Percentiles rank a stretch among this genome's conserved stretches.
Conservation (phyloP, 169 alveolate genomes). For the Plasmodium vivax region DNA sequence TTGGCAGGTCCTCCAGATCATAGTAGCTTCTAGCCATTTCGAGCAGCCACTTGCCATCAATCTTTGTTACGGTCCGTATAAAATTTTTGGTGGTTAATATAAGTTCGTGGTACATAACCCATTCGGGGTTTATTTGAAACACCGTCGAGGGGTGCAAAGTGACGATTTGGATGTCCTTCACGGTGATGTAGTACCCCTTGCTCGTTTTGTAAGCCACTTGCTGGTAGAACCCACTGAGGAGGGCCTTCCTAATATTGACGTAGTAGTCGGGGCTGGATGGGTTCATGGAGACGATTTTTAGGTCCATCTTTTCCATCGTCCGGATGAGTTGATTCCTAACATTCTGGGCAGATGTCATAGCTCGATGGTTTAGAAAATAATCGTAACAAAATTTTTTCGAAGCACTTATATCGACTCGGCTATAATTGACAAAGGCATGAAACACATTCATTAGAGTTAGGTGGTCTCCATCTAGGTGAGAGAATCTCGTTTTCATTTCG, state of each 20-base stretch:
- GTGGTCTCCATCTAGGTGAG: slow-evolving; percentile 98
- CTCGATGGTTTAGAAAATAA: slow-evolving; percentile 90
- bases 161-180: slow-evolving; percentile 96
- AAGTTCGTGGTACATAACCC: slow-evolving; percentile 97
- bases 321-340: slow-evolving; percentile 91
- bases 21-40: slow-evolving; percentile 79
- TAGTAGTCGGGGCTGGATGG: slow-evolving; percentile 42
- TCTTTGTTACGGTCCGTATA: slow-evolving; percentile 95
- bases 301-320: slow-evolving; percentile 86
- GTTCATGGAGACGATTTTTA: slow-evolving; percentile 76
- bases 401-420: slow-evolving; percentile 79
- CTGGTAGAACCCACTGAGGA: slow-evolving; percentile 94
- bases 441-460: slow-evolving; percentile 93
- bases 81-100: slow-evolving; percentile 97
- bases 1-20: slow-evolving; percentile 57
- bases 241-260: slow-evolving; percentile 52
- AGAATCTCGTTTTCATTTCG: slow-evolving; percentile 93
- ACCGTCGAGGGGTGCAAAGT: slow-evolving; percentile 98
- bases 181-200: slow-evolving; percentile 94
- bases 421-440: slow-evolving; percentile 65
- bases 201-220: slow-evolving; percentile 93
- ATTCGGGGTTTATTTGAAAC: slow-evolving; percentile 95
- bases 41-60: slow-evolving; percentile 93
- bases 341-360: slow-evolving; percentile 92
- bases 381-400: slow-evolving; percentile 91